These are phyloP conservation scores for Xylaria intraflava DNA, from an alignment of 495 filamentous ascomycete genomes.

Conservation along the genomic window DNA sequence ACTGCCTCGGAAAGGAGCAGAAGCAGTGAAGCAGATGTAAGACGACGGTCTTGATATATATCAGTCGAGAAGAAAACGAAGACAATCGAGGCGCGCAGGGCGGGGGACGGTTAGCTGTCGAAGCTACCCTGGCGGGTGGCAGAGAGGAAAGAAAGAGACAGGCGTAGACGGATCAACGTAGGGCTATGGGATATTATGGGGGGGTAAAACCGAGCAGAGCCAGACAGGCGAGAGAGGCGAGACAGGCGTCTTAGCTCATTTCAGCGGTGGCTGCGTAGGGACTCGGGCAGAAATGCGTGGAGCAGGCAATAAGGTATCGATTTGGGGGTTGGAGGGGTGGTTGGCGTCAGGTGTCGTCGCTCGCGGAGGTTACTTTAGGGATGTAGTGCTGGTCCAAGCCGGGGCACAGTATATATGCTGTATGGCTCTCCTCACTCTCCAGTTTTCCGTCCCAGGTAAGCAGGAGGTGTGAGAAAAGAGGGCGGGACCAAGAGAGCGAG, in stretches of 20 bases:
- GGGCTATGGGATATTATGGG: neutral
- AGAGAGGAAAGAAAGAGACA: neutral
- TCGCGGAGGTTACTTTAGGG: neutral
- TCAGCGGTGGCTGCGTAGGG: conserved; percentile 7
- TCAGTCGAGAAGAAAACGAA: neutral
- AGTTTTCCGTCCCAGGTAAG: neutral
- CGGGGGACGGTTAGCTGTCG: conserved; percentile 1
- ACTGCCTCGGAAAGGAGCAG: neutral
- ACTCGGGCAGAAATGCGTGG: conserved; percentile 13
- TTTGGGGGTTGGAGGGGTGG: conserved; percentile 5
- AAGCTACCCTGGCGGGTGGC: conserved; percentile 10
- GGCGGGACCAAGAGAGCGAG: neutral
- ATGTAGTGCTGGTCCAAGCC: neutral
- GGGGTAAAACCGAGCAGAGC: conserved; percentile 3
- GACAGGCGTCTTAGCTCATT: conserved; percentile 13
- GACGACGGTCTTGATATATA: neutral
- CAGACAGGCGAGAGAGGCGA: conserved; percentile 10
- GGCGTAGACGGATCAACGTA: neutral
- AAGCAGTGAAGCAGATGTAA: too few species aligned
- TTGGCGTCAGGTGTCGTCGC: conserved; percentile 1
- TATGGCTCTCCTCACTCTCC: neutral
- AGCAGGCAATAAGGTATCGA: conserved; percentile 6
- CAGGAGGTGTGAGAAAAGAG: neutral
- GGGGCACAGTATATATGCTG: neutral
- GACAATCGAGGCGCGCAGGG: conserved; percentile 2